These are phyloP conservation scores for Macroventuria anomochaeta DNA, from an alignment of 2,329 filamentous ascomycete genomes.

Conservation along the genomic window DNA sequence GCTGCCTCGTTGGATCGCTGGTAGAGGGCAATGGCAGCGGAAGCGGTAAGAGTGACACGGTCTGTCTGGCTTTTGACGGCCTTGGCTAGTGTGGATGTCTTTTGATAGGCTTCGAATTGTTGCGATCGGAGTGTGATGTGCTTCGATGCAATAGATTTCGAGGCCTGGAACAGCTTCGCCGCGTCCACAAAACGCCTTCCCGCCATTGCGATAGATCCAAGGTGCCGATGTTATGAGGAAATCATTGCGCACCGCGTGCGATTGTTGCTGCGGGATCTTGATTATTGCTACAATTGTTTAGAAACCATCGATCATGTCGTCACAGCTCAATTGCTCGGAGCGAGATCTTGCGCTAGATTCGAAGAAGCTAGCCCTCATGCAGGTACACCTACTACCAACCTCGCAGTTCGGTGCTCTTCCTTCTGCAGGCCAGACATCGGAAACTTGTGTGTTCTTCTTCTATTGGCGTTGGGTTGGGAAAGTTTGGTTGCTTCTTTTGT, in stretches of 20 bases:
- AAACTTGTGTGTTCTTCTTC: constrained; percentile 1
- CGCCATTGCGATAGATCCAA: constrained; percentile 53
- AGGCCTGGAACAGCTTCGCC: constrained; percentile 58
- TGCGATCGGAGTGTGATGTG: constrained; percentile 65
- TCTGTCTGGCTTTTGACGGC: constrained; percentile 68
- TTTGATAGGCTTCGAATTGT: constrained; percentile 68
- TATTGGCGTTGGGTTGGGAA: constrained; percentile 13
- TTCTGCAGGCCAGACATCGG: not conserved
- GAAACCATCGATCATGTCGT: constrained; percentile 6
- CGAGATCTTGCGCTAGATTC: constrained; percentile 4
- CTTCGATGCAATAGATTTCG: constrained; percentile 56
- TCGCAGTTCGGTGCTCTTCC: constrained; percentile 1
- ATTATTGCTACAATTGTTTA: not conserved
- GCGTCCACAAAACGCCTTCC: constrained; percentile 60
- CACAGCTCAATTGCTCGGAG: constrained; percentile 14
- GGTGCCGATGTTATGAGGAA: not conserved
- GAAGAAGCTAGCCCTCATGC: constrained; percentile 15
- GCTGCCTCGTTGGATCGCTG: constrained; percentile 62
- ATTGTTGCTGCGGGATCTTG: not conserved
- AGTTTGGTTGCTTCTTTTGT: constrained; percentile 3
- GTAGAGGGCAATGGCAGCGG: constrained; percentile 66
- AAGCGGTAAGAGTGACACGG: constrained; percentile 65
- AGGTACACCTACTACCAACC: constrained; percentile 16
- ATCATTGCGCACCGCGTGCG: constrained; percentile 3
- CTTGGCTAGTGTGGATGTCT: constrained; percentile 69